A percentile compares a stretch with the other conserved stretches of the same genome.
Conservation (phyloP, 108 stramenopile species). For the Cyclostephanos invisitatus region DNA sequence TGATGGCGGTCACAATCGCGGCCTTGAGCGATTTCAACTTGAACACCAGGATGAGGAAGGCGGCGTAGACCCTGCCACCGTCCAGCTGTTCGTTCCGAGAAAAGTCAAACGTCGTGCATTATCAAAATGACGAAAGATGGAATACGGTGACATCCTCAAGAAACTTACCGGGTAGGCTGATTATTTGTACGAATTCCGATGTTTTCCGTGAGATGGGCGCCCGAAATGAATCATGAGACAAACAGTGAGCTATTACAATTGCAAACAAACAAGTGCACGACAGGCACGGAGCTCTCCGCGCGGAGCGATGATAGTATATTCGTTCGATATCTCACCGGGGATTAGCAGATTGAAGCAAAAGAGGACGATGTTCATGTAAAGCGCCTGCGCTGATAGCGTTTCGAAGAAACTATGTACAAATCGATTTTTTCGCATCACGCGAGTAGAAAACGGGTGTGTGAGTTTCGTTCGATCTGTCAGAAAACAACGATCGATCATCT, state of each 20-base stretch:
- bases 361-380: constrained; percentile 39
- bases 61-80: constrained; percentile 54
- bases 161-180: constrained; percentile 24
- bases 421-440: too few species aligned
- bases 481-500: too few species aligned
- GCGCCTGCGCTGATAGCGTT: constrained; percentile 31
- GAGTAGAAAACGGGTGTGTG: neutral
- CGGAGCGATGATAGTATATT: neutral
- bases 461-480: too few species aligned
- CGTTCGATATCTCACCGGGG: constrained; percentile 22
- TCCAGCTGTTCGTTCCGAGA: neutral
- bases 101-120: neutral
- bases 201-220: neutral
- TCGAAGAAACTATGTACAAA: constrained; percentile 28
- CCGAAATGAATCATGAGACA: neutral
- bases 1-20: constrained; percentile 40
- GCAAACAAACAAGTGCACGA: too few species aligned
- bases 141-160: neutral
- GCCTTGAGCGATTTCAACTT: constrained; percentile 24
- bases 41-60: constrained; percentile 27
- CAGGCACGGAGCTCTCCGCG: too few species aligned
- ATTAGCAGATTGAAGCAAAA: constrained; percentile 41
- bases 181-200: neutral
- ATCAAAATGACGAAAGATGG: neutral
- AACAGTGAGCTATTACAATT: too few species aligned